Evolutionary conservation across 176 grass and related monocot genomes (phyloP), one percentile per base, ranked within the genome.

Genomic region (Panicum miliaceum): DNA sequence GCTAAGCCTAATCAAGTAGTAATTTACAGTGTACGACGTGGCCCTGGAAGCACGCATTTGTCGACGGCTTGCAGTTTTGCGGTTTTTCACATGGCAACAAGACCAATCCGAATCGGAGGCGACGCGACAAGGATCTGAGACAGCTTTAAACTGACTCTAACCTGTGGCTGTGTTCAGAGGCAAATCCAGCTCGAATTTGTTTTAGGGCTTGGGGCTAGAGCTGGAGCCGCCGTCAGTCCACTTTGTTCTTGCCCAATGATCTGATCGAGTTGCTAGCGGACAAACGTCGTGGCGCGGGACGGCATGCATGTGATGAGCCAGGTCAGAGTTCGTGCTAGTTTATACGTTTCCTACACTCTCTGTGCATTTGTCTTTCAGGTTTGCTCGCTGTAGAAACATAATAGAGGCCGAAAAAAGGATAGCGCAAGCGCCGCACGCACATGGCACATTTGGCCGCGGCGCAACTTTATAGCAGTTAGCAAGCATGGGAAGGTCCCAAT

Each of bases 1-100:
- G 69, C 22, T 52, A 60, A 40, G 68, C 43, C 48, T 20, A 7
- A 72, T 47, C 3, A 47, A 29, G 0, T 34, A 80, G 41, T 80
- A 73, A 54, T 81, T 57, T 57, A 67, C 69, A 25, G 47, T 18
- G 78, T 48, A 76, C 71, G 85, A 87, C 67, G 71, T 11, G 19
- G 27, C 75, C 78, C 2, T 3, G 63, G 50, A 67, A 76, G 78
- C 71, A 50, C n/a, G n/a, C 85, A 87, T 57, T 68, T 87, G 85
- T 75, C 85, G 70, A 87, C 35, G 43, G 22, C 41, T 42, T 46
- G 60, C 11, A 42, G 56, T 53, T 53, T 35, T 7, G 35, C 46
- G 1, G 32, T 81, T 69, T 23, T 43, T 11, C n/a, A 54, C 59
- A 81, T 68, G 51, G 41, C 26, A 81, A 75, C 47, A 20, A 59